phyloP scores from a whole-genome alignment of 1,284 basidiomycete species.

The Gomphus bonarii region DNA sequence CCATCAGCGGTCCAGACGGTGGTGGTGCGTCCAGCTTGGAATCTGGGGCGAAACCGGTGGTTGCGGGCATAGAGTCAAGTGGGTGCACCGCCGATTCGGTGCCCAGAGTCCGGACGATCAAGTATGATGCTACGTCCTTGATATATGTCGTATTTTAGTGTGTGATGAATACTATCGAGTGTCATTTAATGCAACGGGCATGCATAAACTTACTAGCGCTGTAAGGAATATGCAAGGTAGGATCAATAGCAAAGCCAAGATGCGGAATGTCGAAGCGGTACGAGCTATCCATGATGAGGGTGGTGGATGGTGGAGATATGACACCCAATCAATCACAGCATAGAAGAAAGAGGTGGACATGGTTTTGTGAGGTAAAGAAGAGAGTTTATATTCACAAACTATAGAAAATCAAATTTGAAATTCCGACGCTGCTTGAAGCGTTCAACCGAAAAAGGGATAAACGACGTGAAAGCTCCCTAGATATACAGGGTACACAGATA shows the following conservation, averaged over 20 bases:
- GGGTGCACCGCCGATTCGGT: constrained; percentile 26
- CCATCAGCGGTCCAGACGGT: background rate
- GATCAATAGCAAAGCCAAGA: constrained; percentile 51
- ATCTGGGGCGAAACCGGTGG: background rate
- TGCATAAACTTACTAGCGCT: constrained; percentile 40
- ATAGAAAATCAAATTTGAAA: background rate
- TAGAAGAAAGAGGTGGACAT: background rate
- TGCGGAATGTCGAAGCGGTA: constrained; percentile 51
- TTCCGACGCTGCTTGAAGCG: background rate
- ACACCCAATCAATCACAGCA: background rate
- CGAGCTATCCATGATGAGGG: constrained; percentile 54
- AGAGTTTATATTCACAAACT: background rate
- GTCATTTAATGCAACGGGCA: background rate
- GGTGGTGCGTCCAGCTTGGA: background rate
- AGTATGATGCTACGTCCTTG: constrained; percentile 72
- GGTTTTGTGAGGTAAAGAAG: background rate
- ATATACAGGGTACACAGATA: constrained; percentile 1
- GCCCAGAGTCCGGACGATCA: constrained; percentile 71
- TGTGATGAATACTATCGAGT: background rate
- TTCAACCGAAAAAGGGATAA: background rate
- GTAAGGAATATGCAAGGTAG: constrained; percentile 56
- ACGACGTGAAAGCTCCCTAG: background rate
- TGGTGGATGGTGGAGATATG: constrained; percentile 13
- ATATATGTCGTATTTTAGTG: background rate
- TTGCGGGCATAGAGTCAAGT: background rate